A percentile compares a stretch with the other conserved stretches of the same genome.
These are phyloP conservation scores for Breynia disticha DNA, from an alignment of 441 rosid species.

Conservation along the genomic window DNA sequence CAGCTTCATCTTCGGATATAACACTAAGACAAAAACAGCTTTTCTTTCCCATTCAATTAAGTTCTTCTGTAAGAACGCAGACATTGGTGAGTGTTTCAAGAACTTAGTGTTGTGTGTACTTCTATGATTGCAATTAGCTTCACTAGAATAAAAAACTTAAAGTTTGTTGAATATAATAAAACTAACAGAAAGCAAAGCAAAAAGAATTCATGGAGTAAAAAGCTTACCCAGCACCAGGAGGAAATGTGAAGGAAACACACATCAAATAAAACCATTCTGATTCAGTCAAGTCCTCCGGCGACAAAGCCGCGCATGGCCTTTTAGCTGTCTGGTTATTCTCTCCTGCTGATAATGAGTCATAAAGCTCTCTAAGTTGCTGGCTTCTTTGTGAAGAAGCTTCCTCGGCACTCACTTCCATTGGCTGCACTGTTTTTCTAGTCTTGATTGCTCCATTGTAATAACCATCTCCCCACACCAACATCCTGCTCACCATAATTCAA, in stretches of 20 bases:
- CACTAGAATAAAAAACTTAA: constrained; percentile 14
- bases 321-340: constrained; percentile 55
- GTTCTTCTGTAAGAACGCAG: no score
- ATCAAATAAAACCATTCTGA: constrained; percentile 95
- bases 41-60: no score
- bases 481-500: constrained; percentile 29
- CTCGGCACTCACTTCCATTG: constrained; percentile 78
- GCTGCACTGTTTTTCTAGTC: constrained; percentile 91
- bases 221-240: constrained; percentile 70
- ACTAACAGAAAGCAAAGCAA: background rate
- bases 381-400: constrained; percentile 85
- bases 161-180: constrained; percentile 9
- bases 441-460: constrained; percentile 95
- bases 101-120: no score
- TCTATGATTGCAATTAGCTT: constrained; percentile 14
- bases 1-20: no score
- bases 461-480: constrained; percentile 79
- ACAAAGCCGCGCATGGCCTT: constrained; percentile 73
- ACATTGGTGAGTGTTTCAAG: no score
- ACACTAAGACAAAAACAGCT: no score
- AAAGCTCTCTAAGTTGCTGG: constrained; percentile 90
- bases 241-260: constrained; percentile 90
- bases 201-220: constrained; percentile 1
- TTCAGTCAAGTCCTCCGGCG: constrained; percentile 96
- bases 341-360: constrained; percentile 66